phyloP scores from a whole-genome alignment of 2,329 filamentous ascomycete genomes.

The Fusarium sacchari region DNA sequence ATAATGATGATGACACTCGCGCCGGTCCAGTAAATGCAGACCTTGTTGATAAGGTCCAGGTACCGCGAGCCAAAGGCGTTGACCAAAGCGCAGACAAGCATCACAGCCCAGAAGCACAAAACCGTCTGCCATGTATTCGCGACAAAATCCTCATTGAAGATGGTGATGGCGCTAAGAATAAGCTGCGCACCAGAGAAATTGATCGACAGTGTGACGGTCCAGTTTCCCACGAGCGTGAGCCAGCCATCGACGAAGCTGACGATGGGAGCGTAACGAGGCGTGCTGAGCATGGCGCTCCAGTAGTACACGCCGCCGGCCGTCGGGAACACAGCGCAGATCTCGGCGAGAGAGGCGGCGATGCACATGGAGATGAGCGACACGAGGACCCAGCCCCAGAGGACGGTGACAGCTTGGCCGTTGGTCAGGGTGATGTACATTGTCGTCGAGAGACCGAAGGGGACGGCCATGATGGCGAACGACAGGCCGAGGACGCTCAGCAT shows the following conservation, averaged over 20 bases:
- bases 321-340: slow-evolving; percentile 75
- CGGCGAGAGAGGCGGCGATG: slow-evolving; percentile 75
- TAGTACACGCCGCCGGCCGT: slow-evolving; percentile 74
- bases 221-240: slow-evolving; percentile 79
- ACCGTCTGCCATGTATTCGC: slow-evolving; percentile 77
- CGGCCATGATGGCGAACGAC: slow-evolving; percentile 63
- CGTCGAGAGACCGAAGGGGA: slow-evolving; percentile 61
- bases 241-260: slow-evolving; percentile 79
- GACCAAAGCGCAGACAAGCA: slow-evolving; percentile 69
- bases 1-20: slow-evolving; percentile 75
- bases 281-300: slow-evolving; percentile 75
- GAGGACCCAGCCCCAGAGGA: slow-evolving; percentile 75
- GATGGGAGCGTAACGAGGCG: slow-evolving; percentile 68
- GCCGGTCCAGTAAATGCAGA: slow-evolving; percentile 78
- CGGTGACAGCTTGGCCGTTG: slow-evolving; percentile 77
- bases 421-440: slow-evolving; percentile 66
- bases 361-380: slow-evolving; percentile 77
- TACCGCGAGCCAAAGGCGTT: slow-evolving; percentile 71
- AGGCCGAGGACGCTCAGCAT: slow-evolving; percentile 60
- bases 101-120: slow-evolving; percentile 76
- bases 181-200: slow-evolving; percentile 77
- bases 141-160: slow-evolving; percentile 70
- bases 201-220: slow-evolving; percentile 74
- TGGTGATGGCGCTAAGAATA: slow-evolving; percentile 72
- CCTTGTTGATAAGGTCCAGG: slow-evolving; percentile 74